phyloP scores from a whole-genome alignment of 805 yeast genomes.

The Pichia eremophila region DNA sequence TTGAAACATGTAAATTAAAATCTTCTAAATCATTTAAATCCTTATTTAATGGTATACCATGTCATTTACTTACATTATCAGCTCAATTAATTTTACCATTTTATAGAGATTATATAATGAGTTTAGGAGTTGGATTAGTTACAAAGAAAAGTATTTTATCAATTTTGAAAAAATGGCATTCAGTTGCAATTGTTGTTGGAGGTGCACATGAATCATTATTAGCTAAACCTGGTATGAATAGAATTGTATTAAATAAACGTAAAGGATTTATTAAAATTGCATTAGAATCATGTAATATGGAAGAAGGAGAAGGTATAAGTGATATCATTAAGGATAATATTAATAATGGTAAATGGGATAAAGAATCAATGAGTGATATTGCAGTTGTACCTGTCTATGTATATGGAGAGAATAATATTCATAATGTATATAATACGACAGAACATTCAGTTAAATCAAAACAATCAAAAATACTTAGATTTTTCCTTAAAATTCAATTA shows the following conservation, averaged over 20 bases:
- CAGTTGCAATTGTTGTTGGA: conserved; percentile 86
- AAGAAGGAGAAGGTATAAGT: neutral
- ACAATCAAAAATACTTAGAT: conserved; percentile 19
- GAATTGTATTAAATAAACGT: conserved; percentile 65
- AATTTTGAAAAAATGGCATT: conserved; percentile 53
- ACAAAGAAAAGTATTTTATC: conserved; percentile 61
- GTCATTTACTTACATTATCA: conserved; percentile 68
- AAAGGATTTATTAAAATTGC: conserved; percentile 89
- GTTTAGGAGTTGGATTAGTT: conserved; percentile 80
- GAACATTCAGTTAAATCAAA: conserved; percentile 1
- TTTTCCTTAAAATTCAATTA: conserved; percentile 48
- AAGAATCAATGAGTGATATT: conserved; percentile 43
- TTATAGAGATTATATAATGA: conserved; percentile 74
- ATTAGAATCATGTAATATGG: conserved; percentile 35
- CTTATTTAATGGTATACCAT: conserved; percentile 72
- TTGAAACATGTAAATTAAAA: conserved; percentile 38
- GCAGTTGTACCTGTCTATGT: conserved; percentile 80
- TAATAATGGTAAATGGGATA: conserved; percentile 4
- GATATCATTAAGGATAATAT: conserved; percentile 3
- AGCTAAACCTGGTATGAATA: conserved; percentile 51
- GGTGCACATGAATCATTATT: conserved; percentile 89
- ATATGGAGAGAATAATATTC: conserved; percentile 76
- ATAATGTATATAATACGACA: conserved; percentile 30
- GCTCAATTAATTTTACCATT: conserved; percentile 80
- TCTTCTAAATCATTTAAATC: conserved; percentile 33